phyloP scores from a whole-genome alignment of 192 early-diverging fungal species.

The Blastocladiella britannica region DNA sequence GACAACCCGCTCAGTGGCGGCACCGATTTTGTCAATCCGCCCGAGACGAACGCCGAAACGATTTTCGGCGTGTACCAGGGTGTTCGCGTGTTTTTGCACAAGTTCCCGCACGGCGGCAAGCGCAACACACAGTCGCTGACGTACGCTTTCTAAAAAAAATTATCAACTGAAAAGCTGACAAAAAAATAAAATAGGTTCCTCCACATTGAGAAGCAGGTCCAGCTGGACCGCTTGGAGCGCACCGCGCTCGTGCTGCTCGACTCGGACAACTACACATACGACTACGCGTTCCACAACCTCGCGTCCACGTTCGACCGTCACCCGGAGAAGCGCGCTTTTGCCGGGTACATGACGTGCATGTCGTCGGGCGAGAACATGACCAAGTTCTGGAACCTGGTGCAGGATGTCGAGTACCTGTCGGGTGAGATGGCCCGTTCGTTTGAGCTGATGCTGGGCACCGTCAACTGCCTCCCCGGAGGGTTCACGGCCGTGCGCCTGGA shows the following conservation, averaged over 20 bases:
- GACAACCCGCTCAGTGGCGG: too few species aligned
- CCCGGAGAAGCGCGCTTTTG: constrained; percentile 3
- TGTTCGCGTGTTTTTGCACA: constrained; percentile 13
- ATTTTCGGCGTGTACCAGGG: constrained; percentile 9
- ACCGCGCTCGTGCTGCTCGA: constrained; percentile 21
- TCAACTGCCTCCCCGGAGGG: constrained; percentile 20
- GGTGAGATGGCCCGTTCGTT: constrained; percentile 18
- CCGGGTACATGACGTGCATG: too few species aligned
- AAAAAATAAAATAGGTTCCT: neutral
- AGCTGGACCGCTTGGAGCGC: constrained; percentile 9
- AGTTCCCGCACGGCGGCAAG: constrained; percentile 31
- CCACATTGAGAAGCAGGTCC: constrained; percentile 1
- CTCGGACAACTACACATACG: constrained; percentile 20
- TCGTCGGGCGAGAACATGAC: too few species aligned
- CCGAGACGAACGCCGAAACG: constrained; percentile 3
- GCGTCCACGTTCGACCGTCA: constrained; percentile 8
- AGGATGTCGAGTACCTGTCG: constrained; percentile 22
- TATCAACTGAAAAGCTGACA: too few species aligned
- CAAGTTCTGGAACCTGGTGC: constrained; percentile 13
- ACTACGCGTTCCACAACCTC: constrained; percentile 13
- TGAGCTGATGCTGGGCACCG: constrained; percentile 15
- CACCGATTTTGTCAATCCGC: too few species aligned
- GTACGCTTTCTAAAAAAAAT: constrained; percentile 7
- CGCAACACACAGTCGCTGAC: constrained; percentile 22
- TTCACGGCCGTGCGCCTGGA: too few species aligned